Evolutionary conservation across 2,329 filamentous ascomycete genomes (phyloP), one percentile per base, ranked within the genome.

Genomic region (Pseudofabraea citricarpa): DNA sequence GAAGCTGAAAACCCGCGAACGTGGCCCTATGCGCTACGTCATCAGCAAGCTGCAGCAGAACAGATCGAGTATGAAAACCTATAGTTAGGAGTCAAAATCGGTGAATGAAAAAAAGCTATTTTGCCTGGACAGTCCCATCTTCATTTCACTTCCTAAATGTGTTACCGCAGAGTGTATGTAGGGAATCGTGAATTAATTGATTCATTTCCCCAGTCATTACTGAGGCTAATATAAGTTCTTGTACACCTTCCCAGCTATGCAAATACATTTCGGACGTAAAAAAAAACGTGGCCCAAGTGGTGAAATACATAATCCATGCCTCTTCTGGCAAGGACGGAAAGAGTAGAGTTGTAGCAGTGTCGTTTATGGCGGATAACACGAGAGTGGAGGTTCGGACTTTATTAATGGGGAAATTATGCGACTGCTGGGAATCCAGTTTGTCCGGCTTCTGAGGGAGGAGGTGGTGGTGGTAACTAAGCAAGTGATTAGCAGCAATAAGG

Each of bases 381-480:
- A 41, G 45, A 43, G 22, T 38, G 45, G 45, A n/a, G 38, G 47
- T 23, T 23, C 37, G 29, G 48, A 36, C 44, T 51, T 20, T 40
- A 36, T 33, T 44, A 42, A 27, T 10, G 27, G 32, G 33, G 15
- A 24, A 8, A 46, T 50, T 53, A 56, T 45, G 58, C 56, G 24
- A 61, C 41, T 23, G 59, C 59, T 44, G 58, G 52, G 48, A 60
- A 57, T 9, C 56, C 56, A 15, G 57, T 56, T 20, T 42, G 26
- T 15, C 56, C 57, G 12, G 52, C 36, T 45, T 61, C 59, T 44
- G 59, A 52, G 13, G 58, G 57, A 33, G 58, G 56, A 12, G 55
- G 52, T 45, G 39, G 38, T 18, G 51, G 49, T 41, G 58, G 56
- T 46, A 53, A 53, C 47, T 55, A 56, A 50, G 58, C 45, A n/a